Evolutionary conservation across 768 basidiomycete species (phyloP).

Genomic region (Gymnopilus junonius): DNA sequence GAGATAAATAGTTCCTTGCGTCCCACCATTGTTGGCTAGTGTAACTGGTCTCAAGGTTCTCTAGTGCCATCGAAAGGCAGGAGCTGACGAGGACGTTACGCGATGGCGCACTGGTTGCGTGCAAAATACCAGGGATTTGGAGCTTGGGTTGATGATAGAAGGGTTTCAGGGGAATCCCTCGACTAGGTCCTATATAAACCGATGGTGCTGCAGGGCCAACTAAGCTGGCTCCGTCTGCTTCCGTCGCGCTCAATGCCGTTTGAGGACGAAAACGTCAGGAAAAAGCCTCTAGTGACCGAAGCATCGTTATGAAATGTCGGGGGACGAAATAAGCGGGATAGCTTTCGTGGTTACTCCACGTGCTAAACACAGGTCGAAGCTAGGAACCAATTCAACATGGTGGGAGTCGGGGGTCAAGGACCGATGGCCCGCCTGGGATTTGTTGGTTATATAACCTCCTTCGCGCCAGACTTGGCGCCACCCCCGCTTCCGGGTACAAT

Average conservation of each 20-base stretch:
- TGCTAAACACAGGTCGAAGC: not conserved
- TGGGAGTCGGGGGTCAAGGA: not conserved
- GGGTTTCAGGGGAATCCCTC: not conserved
- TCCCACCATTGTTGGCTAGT: not conserved
- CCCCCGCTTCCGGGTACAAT: not conserved
- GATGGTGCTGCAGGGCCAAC: not conserved
- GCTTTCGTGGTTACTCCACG: not conserved
- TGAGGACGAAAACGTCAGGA: not conserved
- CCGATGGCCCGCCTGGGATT: not conserved
- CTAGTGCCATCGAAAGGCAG: not conserved
- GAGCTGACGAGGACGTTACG: too few relatives aligned
- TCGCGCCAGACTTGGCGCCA: not conserved
- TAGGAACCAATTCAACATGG: not conserved
- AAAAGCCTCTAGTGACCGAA: not conserved
- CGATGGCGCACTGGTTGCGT: not conserved
- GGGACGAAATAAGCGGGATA: not conserved
- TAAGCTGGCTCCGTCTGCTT: not conserved
- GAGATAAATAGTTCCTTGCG: constrained; percentile 6
- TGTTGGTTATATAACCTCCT: not conserved
- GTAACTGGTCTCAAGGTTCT: not conserved
- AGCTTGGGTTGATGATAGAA: too few relatives aligned
- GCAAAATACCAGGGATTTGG: not conserved
- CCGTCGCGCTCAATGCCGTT: not conserved
- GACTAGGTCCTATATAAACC: not conserved
- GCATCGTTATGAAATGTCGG: not conserved